phyloP scores from a whole-genome alignment of 2,329 filamentous ascomycete genomes.

The Rhytidhysteron rufulum region DNA sequence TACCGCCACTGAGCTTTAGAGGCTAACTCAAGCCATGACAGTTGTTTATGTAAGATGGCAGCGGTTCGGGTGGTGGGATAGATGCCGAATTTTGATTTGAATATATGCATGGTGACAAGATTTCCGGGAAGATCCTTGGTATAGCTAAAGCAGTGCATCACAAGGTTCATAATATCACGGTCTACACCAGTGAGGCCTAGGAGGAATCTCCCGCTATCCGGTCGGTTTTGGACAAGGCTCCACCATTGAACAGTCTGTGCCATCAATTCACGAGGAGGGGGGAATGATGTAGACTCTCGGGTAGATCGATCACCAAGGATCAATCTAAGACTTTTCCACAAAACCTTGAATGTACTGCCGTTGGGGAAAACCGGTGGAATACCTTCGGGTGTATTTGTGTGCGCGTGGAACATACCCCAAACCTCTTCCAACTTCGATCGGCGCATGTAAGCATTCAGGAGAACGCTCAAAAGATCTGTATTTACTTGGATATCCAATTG shows the following conservation, averaged over 20 bases:
- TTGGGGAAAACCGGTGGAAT: conserved; percentile 22
- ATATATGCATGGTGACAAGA: conserved; percentile 29
- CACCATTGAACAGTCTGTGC: conserved; percentile 29
- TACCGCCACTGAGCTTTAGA: conserved; percentile 6
- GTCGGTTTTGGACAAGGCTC: conserved; percentile 16
- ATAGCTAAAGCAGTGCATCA: conserved; percentile 35
- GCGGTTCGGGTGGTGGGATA: conserved; percentile 19
- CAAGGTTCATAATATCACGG: conserved; percentile 16
- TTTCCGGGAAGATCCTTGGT: conserved; percentile 29
- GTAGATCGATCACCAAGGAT: conserved; percentile 18
- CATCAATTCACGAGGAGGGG: conserved; percentile 27
- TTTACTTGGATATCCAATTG: conserved; percentile 18
- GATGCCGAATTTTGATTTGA: conserved; percentile 22
- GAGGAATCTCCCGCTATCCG: conserved; percentile 23
- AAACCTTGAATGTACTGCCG: conserved; percentile 22
- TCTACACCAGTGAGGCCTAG: conserved; percentile 21
- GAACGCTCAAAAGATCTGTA: conserved; percentile 26
- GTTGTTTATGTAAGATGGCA: conserved; percentile 21
- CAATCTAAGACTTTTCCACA: conserved; percentile 31
- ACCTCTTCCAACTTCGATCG: conserved; percentile 26
- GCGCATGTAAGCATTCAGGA: conserved; percentile 26
- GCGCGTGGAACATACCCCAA: conserved; percentile 23
- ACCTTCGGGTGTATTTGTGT: conserved; percentile 18
- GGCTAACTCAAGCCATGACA: conserved; percentile 27
- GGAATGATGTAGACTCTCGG: conserved; percentile 16